Percentiles rank a stretch among this genome's conserved stretches.
phyloP scores from a whole-genome alignment of 2,329 filamentous ascomycete genomes.

The Phaeosphaeriaceae sp. region DNA sequence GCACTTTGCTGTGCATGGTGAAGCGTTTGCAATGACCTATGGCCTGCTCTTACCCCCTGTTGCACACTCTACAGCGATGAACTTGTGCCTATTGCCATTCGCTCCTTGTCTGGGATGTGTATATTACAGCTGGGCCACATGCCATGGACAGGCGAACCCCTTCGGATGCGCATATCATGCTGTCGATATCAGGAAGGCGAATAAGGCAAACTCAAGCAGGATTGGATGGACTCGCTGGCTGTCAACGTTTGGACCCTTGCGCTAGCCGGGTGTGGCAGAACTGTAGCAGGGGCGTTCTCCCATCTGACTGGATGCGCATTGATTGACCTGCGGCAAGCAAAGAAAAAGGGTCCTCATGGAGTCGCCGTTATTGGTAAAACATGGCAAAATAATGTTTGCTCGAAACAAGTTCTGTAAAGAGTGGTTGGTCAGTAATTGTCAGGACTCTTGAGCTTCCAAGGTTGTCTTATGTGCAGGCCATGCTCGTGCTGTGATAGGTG shows the following conservation, averaged over 20 bases:
- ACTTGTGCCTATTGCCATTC: conserved; percentile 1
- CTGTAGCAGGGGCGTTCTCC: conserved; percentile 9
- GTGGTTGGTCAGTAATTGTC: conserved; percentile 2
- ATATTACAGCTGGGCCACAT: conserved; percentile 9
- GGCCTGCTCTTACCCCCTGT: conserved; percentile 3
- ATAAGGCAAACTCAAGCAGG: conserved; percentile 1
- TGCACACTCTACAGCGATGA: not conserved
- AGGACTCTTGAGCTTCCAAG: not conserved
- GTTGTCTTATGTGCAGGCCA: too few relatives aligned
- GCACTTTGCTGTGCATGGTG: not conserved
- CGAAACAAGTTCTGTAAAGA: conserved; percentile 5
- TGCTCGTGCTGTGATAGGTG: too few relatives aligned
- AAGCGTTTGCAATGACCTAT: not conserved
- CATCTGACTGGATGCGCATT: conserved; percentile 14
- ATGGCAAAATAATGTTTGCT: not conserved
- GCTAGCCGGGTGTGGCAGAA: conserved; percentile 14
- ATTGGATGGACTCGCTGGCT: conserved; percentile 21
- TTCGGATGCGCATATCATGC: conserved; percentile 10
- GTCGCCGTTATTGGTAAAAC: conserved; percentile 9
- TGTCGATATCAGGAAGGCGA: conserved; percentile 9
- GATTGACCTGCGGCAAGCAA: conserved; percentile 10
- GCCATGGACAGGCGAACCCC: conserved; percentile 2
- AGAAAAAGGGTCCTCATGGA: conserved; percentile 5
- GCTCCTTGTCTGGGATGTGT: not conserved
- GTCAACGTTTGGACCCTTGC: conserved; percentile 8